Base-by-base conservation (phyloP, 2,329 filamentous ascomycete genomes). In the Polytolypa hystricis region DNA sequence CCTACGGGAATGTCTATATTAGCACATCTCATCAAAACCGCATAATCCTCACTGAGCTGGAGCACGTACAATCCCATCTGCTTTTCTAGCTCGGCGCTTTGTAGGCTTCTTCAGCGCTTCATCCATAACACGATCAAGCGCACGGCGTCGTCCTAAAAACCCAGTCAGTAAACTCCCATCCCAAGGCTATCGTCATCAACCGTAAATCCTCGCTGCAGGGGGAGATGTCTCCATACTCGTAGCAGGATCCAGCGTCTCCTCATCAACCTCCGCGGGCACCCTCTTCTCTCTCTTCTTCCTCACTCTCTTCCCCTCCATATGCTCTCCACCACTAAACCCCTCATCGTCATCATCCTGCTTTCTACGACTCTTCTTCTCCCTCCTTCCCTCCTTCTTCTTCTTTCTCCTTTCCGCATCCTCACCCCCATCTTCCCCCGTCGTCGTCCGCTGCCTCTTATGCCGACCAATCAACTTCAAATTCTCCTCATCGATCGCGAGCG, bases 81-180 rank as follows among this genome's bases (percentile, higher is more conserved):
- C 84, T 69, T 84, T 89, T 45, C 74, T 74, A 62, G 65, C 64
- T 48, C 81, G 71, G 44, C 79, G 72, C 50, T 84, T 84, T 38
- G 68, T 71, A 8, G 82, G 78, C 48, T 83, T 84, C 66, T 93
- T 93, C 49, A 93, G 69, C 1, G 87, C 86, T 39, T 83, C 83
- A 57, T 94, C 84, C 65, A 96, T 84, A 38, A 84, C 82, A 47
- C 79, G 74, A 52, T 94, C 84, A 36, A 98, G 77, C 14, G 85
- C 87, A 47, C 84, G 73, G 50, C 81, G 79, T 49, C 87, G 77
- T 50, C 70, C 73, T 77, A 47, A 30, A 39, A 40, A 33, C 33
- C 28, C 16, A 27, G 29, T 16, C 30, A 37, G 18, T 27, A 35
- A 26, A 19, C 33, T 42, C 18, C 42, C 37, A 18, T 19, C 11